phyloP scores from a whole-genome alignment of 768 basidiomycete species.

The Clavulina sp. region DNA sequence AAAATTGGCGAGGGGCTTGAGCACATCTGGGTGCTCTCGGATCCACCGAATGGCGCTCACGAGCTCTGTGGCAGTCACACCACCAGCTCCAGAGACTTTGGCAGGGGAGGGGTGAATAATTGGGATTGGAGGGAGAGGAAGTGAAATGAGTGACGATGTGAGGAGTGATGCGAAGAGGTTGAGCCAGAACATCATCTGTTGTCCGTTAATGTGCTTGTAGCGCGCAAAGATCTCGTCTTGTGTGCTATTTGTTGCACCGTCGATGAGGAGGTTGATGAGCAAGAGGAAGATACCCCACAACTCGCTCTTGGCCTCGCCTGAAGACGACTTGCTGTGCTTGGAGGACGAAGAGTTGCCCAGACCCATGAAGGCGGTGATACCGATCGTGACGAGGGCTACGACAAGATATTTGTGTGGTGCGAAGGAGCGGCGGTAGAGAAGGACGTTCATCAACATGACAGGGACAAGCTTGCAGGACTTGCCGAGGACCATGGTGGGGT shows the following conservation, averaged over 20 bases:
- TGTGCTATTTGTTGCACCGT: slow-evolving; percentile 87
- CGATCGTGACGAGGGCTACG: slow-evolving; percentile 76
- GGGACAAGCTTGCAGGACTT: slow-evolving; percentile 99
- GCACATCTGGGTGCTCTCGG: slow-evolving; percentile 52
- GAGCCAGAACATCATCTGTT: slow-evolving; percentile 99
- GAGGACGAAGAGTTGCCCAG: slow-evolving; percentile 32
- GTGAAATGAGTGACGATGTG: slow-evolving; percentile 46
- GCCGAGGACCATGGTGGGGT: slow-evolving; percentile 96
- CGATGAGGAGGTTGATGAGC: slow-evolving; percentile 77
- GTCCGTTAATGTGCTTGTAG: slow-evolving; percentile 58
- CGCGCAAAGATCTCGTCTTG: slow-evolving; percentile 89
- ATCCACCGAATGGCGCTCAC: slow-evolving; percentile 56
- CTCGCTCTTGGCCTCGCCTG: slow-evolving; percentile 27
- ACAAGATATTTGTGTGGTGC: slow-evolving; percentile 91
- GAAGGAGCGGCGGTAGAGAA: slow-evolving; percentile 85
- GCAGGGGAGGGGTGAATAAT: slow-evolving; percentile 53
- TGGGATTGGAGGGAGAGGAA: slow-evolving; percentile 68
- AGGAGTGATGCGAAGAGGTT: slow-evolving; percentile 70
- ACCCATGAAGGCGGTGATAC: slow-evolving; percentile 90
- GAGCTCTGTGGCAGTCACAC: slow-evolving; percentile 36
- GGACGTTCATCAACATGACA: slow-evolving; percentile 92
- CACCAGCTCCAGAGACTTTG: not conserved
- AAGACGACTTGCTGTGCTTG: slow-evolving; percentile 25
- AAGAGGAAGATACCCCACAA: slow-evolving; percentile 26
- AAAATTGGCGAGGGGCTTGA: slow-evolving; percentile 63